Evolutionary conservation across 2,329 filamentous ascomycete species (phyloP).

Genomic region (Penicillium paneum): DNA sequence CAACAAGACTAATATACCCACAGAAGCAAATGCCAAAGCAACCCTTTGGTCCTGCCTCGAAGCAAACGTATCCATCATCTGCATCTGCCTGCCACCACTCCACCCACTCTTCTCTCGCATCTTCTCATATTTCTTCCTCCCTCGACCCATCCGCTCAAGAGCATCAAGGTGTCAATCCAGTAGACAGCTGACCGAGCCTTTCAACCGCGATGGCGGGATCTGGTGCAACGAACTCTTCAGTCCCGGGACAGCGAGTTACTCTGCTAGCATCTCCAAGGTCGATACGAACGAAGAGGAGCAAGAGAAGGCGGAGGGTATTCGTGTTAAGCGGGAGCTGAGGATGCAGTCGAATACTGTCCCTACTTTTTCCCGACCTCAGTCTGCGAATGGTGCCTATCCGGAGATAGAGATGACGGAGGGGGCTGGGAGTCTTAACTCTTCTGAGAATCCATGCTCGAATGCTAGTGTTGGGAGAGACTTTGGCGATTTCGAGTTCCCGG

Average conservation of each 20-base stretch:
- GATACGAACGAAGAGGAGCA: constrained; percentile 12
- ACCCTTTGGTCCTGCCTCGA: constrained; percentile 33
- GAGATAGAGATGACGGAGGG: constrained; percentile 10
- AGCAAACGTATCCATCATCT: constrained; percentile 32
- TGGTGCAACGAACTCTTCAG: constrained; percentile 22
- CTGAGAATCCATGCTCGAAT: background rate
- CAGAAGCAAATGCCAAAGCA: constrained; percentile 24
- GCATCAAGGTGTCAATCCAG: constrained; percentile 10
- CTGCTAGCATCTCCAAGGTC: constrained; percentile 27
- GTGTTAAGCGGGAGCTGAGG: constrained; percentile 28
- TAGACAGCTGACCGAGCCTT: constrained; percentile 5
- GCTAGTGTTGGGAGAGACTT: constrained; percentile 20
- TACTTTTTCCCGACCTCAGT: background rate
- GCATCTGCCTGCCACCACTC: constrained; percentile 29
- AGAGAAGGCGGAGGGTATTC: constrained; percentile 22
- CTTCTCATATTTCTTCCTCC: constrained; percentile 24
- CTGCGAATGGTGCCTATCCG: background rate
- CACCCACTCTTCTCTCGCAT: constrained; percentile 26
- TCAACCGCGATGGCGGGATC: constrained; percentile 8
- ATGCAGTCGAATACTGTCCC: constrained; percentile 20
- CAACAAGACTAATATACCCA: background rate
- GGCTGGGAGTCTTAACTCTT: background rate
- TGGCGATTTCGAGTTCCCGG: constrained; percentile 23
- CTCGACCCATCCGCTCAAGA: constrained; percentile 13
- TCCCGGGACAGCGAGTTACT: constrained; percentile 17